Evolutionary conservation across 768 basidiomycete species (phyloP).

Genomic region (Rhizopogon vinicolor): DNA sequence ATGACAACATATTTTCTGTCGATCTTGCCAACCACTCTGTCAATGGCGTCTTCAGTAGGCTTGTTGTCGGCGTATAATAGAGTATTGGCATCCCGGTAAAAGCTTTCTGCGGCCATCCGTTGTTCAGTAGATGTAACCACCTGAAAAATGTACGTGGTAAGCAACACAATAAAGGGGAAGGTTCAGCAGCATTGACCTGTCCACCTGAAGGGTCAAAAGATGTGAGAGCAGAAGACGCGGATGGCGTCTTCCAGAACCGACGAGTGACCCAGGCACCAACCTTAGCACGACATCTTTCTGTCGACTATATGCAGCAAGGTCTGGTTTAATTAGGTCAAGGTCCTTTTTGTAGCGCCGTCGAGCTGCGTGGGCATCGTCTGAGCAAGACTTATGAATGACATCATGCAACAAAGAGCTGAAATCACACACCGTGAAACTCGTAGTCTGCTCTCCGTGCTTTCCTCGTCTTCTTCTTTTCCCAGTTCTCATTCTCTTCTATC

Average conservation of each 20-base stretch:
- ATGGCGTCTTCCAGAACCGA: conserved; percentile 30
- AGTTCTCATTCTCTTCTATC: conserved; percentile 92
- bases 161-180: not conserved
- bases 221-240: conserved; percentile 33
- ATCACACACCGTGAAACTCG: conserved; percentile 80
- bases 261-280: conserved; percentile 63
- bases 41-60: conserved; percentile 93
- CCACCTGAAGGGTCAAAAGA: conserved; percentile 48
- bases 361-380: conserved; percentile 90
- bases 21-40: conserved; percentile 85
- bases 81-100: conserved; percentile 93
- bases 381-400: not conserved
- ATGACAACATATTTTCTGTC: conserved; percentile 76
- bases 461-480: conserved; percentile 86
- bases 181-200: conserved; percentile 28
- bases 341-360: conserved; percentile 91
- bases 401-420: not conserved
- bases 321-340: conserved; percentile 81
- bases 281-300: conserved; percentile 88
- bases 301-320: conserved; percentile 79
- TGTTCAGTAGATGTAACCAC: conserved; percentile 54
- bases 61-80: conserved; percentile 94
- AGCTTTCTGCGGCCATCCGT: conserved; percentile 65
- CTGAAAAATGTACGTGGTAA: conserved; percentile 25
- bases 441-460: conserved; percentile 85